phyloP scores from a whole-genome alignment of 2,329 filamentous ascomycete species.

The Escovopsis sp. region DNA sequence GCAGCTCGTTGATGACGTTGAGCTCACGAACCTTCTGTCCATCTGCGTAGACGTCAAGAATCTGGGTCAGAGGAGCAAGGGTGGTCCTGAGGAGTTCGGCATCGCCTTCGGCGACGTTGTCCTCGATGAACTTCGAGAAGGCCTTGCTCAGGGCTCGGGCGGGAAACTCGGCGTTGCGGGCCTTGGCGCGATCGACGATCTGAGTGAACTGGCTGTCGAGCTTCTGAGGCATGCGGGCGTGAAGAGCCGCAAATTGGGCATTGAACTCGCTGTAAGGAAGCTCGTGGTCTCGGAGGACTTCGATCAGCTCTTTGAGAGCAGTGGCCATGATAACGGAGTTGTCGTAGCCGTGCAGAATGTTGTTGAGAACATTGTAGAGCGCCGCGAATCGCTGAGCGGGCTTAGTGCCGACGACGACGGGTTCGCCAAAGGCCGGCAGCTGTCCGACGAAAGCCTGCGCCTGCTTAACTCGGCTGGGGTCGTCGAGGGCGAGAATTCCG shows the following conservation, averaged over 20 bases:
- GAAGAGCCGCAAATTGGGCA: conserved; percentile 88
- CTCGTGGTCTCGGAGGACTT: conserved; percentile 77
- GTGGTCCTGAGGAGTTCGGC: conserved; percentile 57
- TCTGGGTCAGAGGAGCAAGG: conserved; percentile 59
- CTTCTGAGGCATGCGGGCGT: conserved; percentile 92
- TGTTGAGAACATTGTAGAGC: conserved; percentile 61
- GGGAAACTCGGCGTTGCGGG: conserved; percentile 75
- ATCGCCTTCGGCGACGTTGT: conserved; percentile 62
- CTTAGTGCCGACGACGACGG: conserved; percentile 80
- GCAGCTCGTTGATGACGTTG: conserved; percentile 60
- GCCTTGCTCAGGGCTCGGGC: conserved; percentile 76
- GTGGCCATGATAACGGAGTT: conserved; percentile 92
- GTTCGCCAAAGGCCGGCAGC: conserved; percentile 72
- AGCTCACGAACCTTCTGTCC: conserved; percentile 88
- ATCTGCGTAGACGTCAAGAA: conserved; percentile 70
- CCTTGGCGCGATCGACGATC: conserved; percentile 69
- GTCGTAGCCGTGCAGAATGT: conserved; percentile 88
- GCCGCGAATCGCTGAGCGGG: conserved; percentile 75
- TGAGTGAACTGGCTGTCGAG: conserved; percentile 71
- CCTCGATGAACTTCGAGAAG: conserved; percentile 76
- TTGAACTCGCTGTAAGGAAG: conserved; percentile 95
- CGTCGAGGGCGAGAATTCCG: conserved; percentile 90
- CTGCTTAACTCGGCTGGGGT: conserved; percentile 91
- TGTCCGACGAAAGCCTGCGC: conserved; percentile 87
- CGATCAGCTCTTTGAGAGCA: conserved; percentile 77